Evolutionary conservation across 148 eudicot genomes (phyloP).

Genomic region (Polygonum aviculare): DNA sequence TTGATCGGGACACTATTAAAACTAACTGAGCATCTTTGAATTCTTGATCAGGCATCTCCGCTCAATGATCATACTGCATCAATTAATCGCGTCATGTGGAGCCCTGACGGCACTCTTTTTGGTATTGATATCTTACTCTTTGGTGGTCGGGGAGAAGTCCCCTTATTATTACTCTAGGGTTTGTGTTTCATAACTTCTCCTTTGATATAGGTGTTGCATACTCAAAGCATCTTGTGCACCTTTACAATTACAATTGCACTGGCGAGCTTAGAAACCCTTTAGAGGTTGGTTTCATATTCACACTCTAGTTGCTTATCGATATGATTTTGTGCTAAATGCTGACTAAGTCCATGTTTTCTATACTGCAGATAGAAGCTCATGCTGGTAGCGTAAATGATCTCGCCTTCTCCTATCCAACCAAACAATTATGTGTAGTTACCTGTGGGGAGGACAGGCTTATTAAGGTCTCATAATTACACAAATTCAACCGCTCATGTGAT

Average conservation of each 20-base stretch:
- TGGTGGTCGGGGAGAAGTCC: background rate
- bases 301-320: background rate
- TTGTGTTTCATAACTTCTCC: background rate
- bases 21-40: background rate
- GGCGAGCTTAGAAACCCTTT: conserved; percentile 28
- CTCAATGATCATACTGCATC: conserved; percentile 13
- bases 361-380: conserved; percentile 42
- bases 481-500: background rate
- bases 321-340: background rate
- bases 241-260: conserved; percentile 29
- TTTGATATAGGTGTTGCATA: conserved; percentile 35
- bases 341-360: background rate
- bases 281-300: conserved; percentile 24
- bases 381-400: conserved; percentile 49
- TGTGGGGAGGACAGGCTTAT: conserved; percentile 50
- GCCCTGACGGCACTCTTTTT: conserved; percentile 18
- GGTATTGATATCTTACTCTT: conserved; percentile 6
- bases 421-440: conserved; percentile 37
- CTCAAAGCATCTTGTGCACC: conserved; percentile 38
- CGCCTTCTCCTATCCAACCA: conserved; percentile 35
- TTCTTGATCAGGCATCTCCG: conserved; percentile 17
- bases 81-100: conserved; percentile 19
- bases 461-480: conserved; percentile 24
- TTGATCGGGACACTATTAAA: background rate
- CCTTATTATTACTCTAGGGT: background rate